Conservation (phyloP, 139 green algal species). For the Desmodesmus armatus region DNA sequence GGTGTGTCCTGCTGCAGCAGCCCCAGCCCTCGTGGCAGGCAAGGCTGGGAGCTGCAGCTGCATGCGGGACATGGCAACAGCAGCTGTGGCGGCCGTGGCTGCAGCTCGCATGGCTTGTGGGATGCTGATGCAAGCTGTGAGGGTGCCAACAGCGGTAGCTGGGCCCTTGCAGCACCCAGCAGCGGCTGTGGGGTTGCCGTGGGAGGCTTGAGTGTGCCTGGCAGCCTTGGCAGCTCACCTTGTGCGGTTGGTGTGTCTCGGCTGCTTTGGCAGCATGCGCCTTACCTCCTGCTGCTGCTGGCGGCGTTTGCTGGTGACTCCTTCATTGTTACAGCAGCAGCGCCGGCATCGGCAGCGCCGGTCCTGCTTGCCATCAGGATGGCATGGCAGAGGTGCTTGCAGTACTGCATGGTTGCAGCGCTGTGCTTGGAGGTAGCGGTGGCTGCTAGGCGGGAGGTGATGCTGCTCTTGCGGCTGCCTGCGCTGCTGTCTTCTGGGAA, state of each 20-base stretch:
- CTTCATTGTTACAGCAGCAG: conserved; percentile 24
- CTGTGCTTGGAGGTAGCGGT: neutral
- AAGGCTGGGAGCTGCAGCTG: neutral
- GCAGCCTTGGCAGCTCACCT: neutral
- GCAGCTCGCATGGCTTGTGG: neutral
- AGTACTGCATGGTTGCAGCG: neutral
- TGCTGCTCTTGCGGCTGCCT: neutral
- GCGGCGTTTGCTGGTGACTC: conserved; percentile 8
- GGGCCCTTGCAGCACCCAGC: neutral
- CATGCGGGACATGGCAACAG: neutral
- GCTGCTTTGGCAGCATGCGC: neutral
- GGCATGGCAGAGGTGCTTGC: conserved; percentile 20
- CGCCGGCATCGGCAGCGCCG: neutral
- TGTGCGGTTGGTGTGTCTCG: neutral
- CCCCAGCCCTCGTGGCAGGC: neutral
- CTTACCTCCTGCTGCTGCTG: conserved; percentile 13
- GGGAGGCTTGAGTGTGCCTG: neutral
- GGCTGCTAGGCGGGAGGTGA: neutral
- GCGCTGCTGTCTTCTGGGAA: neutral
- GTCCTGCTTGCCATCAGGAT: neutral
- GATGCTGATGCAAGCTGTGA: neutral
- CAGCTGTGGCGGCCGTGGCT: neutral
- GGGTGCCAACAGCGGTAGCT: neutral
- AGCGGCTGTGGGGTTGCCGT: neutral
- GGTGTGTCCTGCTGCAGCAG: neutral